Evolutionary conservation across 352 stramenopile genomes (phyloP).

Genomic region (Aphanomyces astaci): DNA sequence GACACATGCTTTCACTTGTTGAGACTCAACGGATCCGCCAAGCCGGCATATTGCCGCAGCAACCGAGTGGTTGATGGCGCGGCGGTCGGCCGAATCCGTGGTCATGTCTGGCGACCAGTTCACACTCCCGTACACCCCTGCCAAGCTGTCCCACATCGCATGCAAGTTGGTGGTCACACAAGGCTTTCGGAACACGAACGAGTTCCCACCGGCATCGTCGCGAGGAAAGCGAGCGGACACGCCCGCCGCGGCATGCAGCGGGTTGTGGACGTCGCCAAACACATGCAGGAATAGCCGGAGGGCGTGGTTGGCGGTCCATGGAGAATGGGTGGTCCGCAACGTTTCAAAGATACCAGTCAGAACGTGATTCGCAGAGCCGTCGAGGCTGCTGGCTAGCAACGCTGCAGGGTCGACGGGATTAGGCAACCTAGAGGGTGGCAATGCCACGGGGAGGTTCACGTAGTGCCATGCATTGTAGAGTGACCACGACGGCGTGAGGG

Average conservation of each 20-base stretch:
- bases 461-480: conserved; percentile 61
- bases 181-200: conserved; percentile 38
- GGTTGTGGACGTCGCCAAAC: conserved; percentile 53
- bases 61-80: conserved; percentile 35
- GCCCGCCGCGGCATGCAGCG: conserved; percentile 43
- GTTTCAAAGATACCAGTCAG: conserved; percentile 41
- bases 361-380: conserved; percentile 36
- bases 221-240: conserved; percentile 39
- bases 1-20: conserved; percentile 33
- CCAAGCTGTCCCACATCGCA: conserved; percentile 51
- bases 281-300: conserved; percentile 67
- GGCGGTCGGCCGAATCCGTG: not conserved
- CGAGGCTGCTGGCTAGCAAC: conserved; percentile 29
- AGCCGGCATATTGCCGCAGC: conserved; percentile 11
- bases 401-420: not conserved
- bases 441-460: conserved; percentile 40
- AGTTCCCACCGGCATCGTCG: conserved; percentile 51
- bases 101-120: conserved; percentile 39
- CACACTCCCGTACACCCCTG: conserved; percentile 38
- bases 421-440: too few relatives aligned
- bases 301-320: conserved; percentile 51
- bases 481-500: conserved; percentile 35
- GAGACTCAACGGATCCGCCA: conserved; percentile 36
- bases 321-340: conserved; percentile 52
- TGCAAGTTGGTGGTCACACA: conserved; percentile 53